phyloP scores from a whole-genome alignment of 2,329 filamentous ascomycete species.

The Esteya vermicola region DNA sequence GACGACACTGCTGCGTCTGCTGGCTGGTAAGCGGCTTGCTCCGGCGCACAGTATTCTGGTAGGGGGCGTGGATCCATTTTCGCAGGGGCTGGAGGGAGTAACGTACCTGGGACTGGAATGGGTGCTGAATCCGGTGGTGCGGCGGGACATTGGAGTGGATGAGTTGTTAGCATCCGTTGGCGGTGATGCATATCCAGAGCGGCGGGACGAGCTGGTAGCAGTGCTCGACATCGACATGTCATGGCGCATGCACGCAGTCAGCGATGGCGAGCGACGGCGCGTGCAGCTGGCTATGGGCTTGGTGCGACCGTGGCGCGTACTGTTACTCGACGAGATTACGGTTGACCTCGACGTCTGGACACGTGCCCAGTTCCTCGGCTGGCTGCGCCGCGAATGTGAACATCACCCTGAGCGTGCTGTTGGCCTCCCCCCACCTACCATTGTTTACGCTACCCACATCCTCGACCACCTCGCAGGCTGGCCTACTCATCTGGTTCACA shows the following conservation, averaged over 20 bases:
- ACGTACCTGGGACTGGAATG: constrained; percentile 96
- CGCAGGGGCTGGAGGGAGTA: constrained; percentile 76
- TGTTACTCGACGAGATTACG: constrained; percentile 91
- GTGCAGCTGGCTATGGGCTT: constrained; percentile 96
- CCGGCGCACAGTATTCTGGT: constrained; percentile 62
- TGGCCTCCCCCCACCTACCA: constrained; percentile 39
- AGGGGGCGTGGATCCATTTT: constrained; percentile 81
- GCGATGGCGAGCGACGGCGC: constrained; percentile 77
- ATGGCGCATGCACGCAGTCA: constrained; percentile 95
- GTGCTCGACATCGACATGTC: constrained; percentile 84
- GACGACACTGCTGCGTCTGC: constrained; percentile 85
- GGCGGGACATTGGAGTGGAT: constrained; percentile 82
- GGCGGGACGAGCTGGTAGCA: constrained; percentile 71
- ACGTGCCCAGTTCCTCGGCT: constrained; percentile 70
- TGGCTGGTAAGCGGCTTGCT: constrained; percentile 88
- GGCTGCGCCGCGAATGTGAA: constrained; percentile 79
- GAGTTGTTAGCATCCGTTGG: constrained; percentile 78
- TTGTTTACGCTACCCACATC: constrained; percentile 97
- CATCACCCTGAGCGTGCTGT: constrained; percentile 37
- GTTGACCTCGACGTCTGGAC: constrained; percentile 87
- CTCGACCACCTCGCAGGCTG: constrained; percentile 87
- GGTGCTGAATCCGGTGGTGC: constrained; percentile 94
- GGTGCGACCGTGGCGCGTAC: constrained; percentile 76
- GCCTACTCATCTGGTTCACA: constrained; percentile 92
- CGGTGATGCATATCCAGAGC: constrained; percentile 65